Evolutionary conservation across 495 filamentous ascomycete genomes (phyloP), one percentile per base, ranked within the genome.

Genomic region (Neurospora sp.): DNA sequence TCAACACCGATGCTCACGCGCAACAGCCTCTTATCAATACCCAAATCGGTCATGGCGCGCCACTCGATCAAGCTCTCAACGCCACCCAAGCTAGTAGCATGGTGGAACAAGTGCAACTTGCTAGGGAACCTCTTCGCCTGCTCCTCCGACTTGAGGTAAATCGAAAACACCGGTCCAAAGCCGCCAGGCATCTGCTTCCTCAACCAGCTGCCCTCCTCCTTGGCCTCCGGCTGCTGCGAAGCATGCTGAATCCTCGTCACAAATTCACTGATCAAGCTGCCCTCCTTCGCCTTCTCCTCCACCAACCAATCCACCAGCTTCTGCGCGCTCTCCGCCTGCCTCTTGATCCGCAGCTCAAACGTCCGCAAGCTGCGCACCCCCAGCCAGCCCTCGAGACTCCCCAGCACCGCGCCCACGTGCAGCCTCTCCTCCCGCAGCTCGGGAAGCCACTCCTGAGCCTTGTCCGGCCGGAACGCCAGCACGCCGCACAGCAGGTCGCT

Each of bases 31-130:
- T 85, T 87, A 80, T 97, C 94, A 71, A 94, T 91, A 11, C 75
- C 84, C 16, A 81, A 70, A 85, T 99, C 96, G 72, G 88, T 90
- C 95, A 99, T 95, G 35, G 91, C 88, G 72, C 91, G 82, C 91
- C 93, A 94, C 84, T 96, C 93, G 78, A 99, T 92, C 86, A 98
- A 83, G 76, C 92, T 94, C 88, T 99, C 96, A 11, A 98, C 94
- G 2, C 95, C 94, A 5, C 96, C 96, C 7, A 99, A 82, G 81
- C 92, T 95, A 18, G 96, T 99, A 8, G 96, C 95, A 86, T 99
- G 96, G 76, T 97, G 93, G 85, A 98, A 99, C 71, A 94, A 87
- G 37, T 86, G 74, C 78, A 98, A 80, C 83, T 92, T 90, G 77
- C 90, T 91, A 35, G 96, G 96, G 72, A 99, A 80, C 46, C 83